These are phyloP conservation scores for Penicillium sp. DNA, from an alignment of 2,329 filamentous ascomycete genomes.

Conservation along the genomic window DNA sequence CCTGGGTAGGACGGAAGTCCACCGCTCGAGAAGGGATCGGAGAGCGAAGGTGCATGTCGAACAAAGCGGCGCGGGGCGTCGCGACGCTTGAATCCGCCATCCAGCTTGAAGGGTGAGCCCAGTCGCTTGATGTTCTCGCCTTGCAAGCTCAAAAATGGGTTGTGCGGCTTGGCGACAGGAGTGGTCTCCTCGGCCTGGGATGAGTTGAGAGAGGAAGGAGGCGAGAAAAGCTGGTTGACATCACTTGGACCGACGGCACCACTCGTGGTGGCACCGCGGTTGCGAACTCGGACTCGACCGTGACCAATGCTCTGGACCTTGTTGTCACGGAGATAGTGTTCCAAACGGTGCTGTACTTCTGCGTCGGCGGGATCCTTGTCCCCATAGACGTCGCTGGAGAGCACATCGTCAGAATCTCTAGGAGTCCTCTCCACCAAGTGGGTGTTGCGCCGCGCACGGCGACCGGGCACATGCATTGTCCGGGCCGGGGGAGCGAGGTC, in stretches of 20 bases:
- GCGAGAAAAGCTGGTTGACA: constrained; percentile 53
- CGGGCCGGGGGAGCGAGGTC: constrained; percentile 32
- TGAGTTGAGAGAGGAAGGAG: constrained; percentile 37
- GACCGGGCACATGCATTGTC: constrained; percentile 44
- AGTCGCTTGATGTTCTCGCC: constrained; percentile 44
- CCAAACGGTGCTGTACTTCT: constrained; percentile 53
- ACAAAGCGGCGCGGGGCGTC: constrained; percentile 30
- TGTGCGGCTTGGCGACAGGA: constrained; percentile 21
- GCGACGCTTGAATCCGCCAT: constrained; percentile 33
- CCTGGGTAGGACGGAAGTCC: constrained; percentile 20
- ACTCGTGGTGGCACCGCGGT: constrained; percentile 58
- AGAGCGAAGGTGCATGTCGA: constrained; percentile 42
- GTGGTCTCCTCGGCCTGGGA: constrained; percentile 24
- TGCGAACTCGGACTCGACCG: constrained; percentile 56
- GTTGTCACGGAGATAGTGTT: constrained; percentile 43
- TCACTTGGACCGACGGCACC: constrained; percentile 53
- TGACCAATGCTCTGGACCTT: constrained; percentile 48
- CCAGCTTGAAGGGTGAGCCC: constrained; percentile 46
- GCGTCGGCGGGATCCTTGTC: constrained; percentile 50
- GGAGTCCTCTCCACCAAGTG: constrained; percentile 49
- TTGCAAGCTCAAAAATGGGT: constrained; percentile 32
- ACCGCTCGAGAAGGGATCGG: constrained; percentile 41
- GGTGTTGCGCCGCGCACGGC: constrained; percentile 49
- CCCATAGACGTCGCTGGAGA: constrained; percentile 40
- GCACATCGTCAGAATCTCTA: constrained; percentile 47